phyloP scores from a whole-genome alignment of 2,329 filamentous ascomycete species.

The Dothideomycetes sp. region DNA sequence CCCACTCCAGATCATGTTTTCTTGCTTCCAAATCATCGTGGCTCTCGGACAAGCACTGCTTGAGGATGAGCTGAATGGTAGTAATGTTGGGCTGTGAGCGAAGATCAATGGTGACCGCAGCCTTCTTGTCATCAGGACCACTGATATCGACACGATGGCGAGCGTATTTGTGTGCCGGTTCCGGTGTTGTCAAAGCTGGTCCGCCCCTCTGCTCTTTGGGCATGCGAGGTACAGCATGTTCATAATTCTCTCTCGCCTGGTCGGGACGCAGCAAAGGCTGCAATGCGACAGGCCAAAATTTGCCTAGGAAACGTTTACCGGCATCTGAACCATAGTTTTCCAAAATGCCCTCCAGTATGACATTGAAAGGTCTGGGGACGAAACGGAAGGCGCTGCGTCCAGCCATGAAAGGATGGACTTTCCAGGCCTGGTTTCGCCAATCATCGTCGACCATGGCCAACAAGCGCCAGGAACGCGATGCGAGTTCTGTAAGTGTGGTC shows the following conservation, averaged over 20 bases:
- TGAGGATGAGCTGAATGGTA: slow-evolving; percentile 6
- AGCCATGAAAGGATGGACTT: slow-evolving; percentile 22
- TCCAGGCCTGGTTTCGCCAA: slow-evolving; percentile 15
- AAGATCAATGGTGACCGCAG: neutral
- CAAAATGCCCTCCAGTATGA: slow-evolving; percentile 46
- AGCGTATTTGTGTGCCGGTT: neutral
- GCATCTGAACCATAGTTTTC: slow-evolving; percentile 38
- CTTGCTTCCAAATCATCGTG: neutral
- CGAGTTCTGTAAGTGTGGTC: neutral
- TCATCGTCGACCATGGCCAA: slow-evolving; percentile 23
- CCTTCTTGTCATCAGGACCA: neutral
- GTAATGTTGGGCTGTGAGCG: slow-evolving; percentile 1
- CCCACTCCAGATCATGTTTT: slow-evolving; percentile 1
- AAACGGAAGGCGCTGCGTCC: slow-evolving; percentile 13
- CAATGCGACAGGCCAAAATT: slow-evolving; percentile 34
- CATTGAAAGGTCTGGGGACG: slow-evolving; percentile 38
- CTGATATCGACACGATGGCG: neutral
- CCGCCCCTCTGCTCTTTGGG: neutral
- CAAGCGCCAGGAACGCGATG: slow-evolving; percentile 7
- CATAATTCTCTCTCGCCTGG: neutral
- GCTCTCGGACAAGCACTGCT: neutral
- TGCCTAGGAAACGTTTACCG: slow-evolving; percentile 40
- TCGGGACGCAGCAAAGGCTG: neutral
- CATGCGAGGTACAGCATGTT: slow-evolving; percentile 4
- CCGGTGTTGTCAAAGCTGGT: neutral